Base-by-base conservation (phyloP, 1,284 basidiomycete species). In the Tylopilus microsporus region DNA sequence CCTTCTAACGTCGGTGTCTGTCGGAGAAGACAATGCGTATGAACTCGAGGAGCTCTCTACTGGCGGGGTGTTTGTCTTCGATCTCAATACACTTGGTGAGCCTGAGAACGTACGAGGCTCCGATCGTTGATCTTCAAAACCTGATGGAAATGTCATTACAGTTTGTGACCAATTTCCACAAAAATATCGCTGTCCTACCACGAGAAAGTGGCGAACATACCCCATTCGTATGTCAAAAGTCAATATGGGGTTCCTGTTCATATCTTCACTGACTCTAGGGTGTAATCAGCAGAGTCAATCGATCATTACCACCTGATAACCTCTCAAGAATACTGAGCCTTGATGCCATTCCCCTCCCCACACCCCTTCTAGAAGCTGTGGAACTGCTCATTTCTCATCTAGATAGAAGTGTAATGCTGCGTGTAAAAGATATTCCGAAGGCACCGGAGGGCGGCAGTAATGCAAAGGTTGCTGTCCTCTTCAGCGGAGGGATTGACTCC, bases 401-500 rank as follows among this genome's bases (percentile, higher is more conserved):
- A 36, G 81, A 84, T 61, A 71, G 68, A 61, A 89, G 87, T 62
- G 84, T 89, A 5, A 77, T 75, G 74, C 72, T 84, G 41, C 80
- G 77, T 7, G 84, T 89, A n/a, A 75, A 70, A 39, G 74, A 84
- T 66, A 85, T 91, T 18, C 78, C 81, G 4, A 70, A 67, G 49
- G 63, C 62, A 78, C 81, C 63, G 8, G 61, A 58, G 32, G 45
- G 55, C 6, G 57, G 66, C 54, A 75, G 75, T 3, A 69, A 77
- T 50, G 81, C 91, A 1, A 82, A 86, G 57, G 79, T 97, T 1
- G 94, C 91, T 4, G 79, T 99, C 9, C 80, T 99, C 6, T 99
- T 99, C 73, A 98, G 94, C 21, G 96, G 96, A 30, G 96, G 96
- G 0, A 91, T 99, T 39, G 96, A 99, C 70, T 98, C 89, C 18